A percentile compares a stretch with the other conserved stretches of the same genome.
Conservation (phyloP, 805 yeast genomes). For the Ogataea wickerhamii region DNA sequence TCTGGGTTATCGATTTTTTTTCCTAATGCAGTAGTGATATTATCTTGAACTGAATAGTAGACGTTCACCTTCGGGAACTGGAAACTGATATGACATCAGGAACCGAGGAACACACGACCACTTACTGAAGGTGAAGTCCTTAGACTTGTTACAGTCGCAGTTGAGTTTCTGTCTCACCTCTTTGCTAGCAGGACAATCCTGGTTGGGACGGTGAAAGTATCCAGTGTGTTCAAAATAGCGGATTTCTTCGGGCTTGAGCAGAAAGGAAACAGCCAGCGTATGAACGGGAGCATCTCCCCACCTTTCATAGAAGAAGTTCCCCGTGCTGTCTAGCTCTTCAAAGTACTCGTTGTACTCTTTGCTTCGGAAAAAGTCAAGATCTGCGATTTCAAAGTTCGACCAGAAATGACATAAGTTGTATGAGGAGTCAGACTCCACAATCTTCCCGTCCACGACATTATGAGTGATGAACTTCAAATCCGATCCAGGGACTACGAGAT, state of each 20-base stretch:
- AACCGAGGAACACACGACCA: conserved; percentile 52
- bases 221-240: conserved; percentile 62
- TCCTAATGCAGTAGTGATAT: background rate
- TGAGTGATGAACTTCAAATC: conserved; percentile 44
- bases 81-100: conserved; percentile 20
- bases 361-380: conserved; percentile 54
- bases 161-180: conserved; percentile 40
- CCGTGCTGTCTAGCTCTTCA: conserved; percentile 52
- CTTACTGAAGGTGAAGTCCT: conserved; percentile 49
- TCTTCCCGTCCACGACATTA: conserved; percentile 37
- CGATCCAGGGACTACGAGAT: conserved; percentile 37
- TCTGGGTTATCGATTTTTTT: background rate
- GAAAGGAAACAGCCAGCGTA: conserved; percentile 57
- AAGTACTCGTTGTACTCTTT: conserved; percentile 53
- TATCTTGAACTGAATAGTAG: background rate
- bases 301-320: conserved; percentile 71
- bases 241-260: conserved; percentile 44
- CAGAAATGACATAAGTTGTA: conserved; percentile 58
- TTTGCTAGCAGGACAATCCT: conserved; percentile 53
- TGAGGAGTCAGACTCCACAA: conserved; percentile 37
- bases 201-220: conserved; percentile 53
- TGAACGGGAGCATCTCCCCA: conserved; percentile 83
- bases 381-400: conserved; percentile 68
- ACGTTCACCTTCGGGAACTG: conserved; percentile 3
- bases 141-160: conserved; percentile 47